Evolutionary conservation across 148 eudicot species (phyloP).

Genomic region (Heliosperma pusillum): DNA sequence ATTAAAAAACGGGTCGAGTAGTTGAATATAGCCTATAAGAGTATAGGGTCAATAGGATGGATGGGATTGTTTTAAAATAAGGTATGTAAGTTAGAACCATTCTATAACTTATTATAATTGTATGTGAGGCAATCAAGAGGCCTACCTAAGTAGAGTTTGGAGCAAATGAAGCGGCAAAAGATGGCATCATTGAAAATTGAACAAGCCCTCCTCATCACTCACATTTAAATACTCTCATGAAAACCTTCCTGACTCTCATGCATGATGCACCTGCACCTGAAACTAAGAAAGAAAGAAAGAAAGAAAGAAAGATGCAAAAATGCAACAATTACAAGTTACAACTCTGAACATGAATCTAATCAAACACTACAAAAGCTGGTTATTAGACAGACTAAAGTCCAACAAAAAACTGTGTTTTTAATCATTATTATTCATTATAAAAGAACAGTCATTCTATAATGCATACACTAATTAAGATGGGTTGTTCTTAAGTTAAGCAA

Average conservation of each 20-base stretch:
- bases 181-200: background rate
- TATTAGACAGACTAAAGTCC: background rate
- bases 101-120: too few relatives aligned
- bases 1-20: too few relatives aligned
- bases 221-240: background rate
- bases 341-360: background rate
- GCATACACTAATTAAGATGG: background rate
- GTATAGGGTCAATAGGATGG: too few relatives aligned
- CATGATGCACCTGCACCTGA: background rate
- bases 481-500: background rate
- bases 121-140: too few relatives aligned
- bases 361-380: background rate
- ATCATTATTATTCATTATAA: background rate
- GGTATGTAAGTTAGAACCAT: too few relatives aligned
- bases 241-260: background rate
- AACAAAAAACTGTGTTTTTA: background rate
- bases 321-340: background rate
- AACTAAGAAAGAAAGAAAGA: background rate
- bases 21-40: too few relatives aligned
- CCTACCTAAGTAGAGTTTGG: background rate
- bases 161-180: background rate
- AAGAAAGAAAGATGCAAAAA: background rate
- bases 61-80: too few relatives aligned
- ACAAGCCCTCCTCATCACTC: too few relatives aligned
- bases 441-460: too few relatives aligned